Evolutionary conservation across 306 rosid species (phyloP), one percentile per base, ranked within the genome.

Genomic region (Fagus sylvatica): DNA sequence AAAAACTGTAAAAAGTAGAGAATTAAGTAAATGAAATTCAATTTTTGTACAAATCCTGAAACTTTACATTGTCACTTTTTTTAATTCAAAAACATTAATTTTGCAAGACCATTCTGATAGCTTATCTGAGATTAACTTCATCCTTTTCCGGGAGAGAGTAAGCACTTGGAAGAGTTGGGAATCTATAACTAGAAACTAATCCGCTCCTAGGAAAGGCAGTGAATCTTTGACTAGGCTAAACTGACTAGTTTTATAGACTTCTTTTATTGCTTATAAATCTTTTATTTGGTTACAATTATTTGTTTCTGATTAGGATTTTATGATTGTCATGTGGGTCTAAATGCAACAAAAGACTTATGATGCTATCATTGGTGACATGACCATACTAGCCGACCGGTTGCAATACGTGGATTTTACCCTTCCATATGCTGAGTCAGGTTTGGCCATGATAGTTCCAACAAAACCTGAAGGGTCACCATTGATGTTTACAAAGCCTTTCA

Each of bases 401-500:
- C 64, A 77, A 30, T 71, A 78, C 53, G 96, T 93, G 48, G 96
- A 90, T 40, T 93, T 86, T 49, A 90, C 91, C 0, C 84, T 89
- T 72, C 91, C 97, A 36, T 93, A 83, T 74, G 73, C 79, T 13
- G 92, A 85, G 61, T 93, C 97, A 37, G 89, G 91, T 15, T 79
- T 93, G 82, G 69, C 92, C 12, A 78, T 90, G 90, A 40, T 93
- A 74, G 89, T 88, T 49, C 78, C 85, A 0, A 69, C 53, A 41
- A 84, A 85, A 56, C 74, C 80, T 0, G n/a, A 71, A 17, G 81
- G 76, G 15, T 79, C 88, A 6, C 55, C 74, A 69, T 88, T 86
- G 96, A 86, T 89, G 85, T 93, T 93, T 75, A 3, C 74, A 60
- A 89, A 77, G 84, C 97, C 97, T 46, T 88, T 93, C 82, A 86